Base-by-base conservation (phyloP, 306 rosid genomes). In the Vicia faba region DNA sequence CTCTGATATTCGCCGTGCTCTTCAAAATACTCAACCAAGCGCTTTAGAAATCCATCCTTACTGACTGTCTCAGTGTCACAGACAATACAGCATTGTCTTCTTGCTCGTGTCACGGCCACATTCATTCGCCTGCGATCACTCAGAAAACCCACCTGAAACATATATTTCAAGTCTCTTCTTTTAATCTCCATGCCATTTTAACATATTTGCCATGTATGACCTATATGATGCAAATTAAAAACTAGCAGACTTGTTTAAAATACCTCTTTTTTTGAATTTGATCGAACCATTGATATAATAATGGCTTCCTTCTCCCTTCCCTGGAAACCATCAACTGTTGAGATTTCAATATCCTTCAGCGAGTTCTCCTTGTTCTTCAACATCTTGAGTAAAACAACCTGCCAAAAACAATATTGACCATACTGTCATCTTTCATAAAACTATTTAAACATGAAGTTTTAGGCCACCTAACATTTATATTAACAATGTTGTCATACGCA, bases 271-370 rank as follows among this genome's bases (percentile, higher is more conserved):
- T 83, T 88, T 45, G 97, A 80, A 80, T 93, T 93, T 51, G 99
- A 93, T 40, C 99, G 82, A 77, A 93, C 99, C 99, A 89, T 93
- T 53, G 97, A 93, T 73, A 93, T 93, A 64, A 93, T 81, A 53
- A 88, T 88, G 71, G 97, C 96, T 78, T 90, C 99, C 82, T 93
- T 93, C 79, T 93, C 99, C 74, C 99, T 81, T 51, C 99, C 97
- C 65, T 93, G 99, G 82, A 93, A 93, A 49, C 99, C 99, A 66
- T 93, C 99, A 67, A 93, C 99, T 45, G 99, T 93, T 44, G 99
- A 93, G 53, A 93, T 90, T 77, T 93, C 99, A 72, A 90, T 57
- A 73, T 85, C 87, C 78, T 86, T 93, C 55, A 93, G 79, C 61
- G 69, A 77, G 80, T 72, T 82, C 50, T 90, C 96, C 73, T 88